Evolutionary conservation across 208 protist genomes (phyloP).

Genomic region (Kentomonas sorsogonicus): DNA sequence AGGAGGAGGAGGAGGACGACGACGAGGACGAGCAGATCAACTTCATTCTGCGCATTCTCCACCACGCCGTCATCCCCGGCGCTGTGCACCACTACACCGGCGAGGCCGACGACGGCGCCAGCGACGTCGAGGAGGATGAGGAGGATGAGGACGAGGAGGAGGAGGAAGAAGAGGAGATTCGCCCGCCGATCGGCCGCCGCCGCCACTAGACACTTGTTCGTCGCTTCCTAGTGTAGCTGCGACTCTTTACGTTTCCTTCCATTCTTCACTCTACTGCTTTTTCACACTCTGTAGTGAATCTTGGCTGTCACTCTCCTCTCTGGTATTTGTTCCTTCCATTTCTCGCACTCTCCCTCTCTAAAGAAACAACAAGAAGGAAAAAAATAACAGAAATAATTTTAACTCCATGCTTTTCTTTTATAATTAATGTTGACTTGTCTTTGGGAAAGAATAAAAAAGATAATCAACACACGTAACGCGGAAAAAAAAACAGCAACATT

Average conservation of each 20-base stretch:
- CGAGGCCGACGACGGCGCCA: conserved; percentile 74
- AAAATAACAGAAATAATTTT: background rate
- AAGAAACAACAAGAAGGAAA: background rate
- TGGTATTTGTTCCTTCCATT: background rate
- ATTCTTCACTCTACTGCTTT: background rate
- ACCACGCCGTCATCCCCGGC: conserved; percentile 65
- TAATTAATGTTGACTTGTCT: too few species aligned
- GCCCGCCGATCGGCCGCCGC: too few species aligned
- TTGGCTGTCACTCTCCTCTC: background rate
- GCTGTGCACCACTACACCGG: conserved; percentile 84
- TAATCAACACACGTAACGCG: too few species aligned
- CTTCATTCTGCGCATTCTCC: conserved; percentile 48
- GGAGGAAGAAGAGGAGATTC: conserved; percentile 58
- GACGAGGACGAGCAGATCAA: conserved; percentile 34
- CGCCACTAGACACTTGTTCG: too few species aligned
- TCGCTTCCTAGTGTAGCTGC: too few species aligned
- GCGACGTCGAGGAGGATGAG: conserved; percentile 57
- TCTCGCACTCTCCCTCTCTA: background rate
- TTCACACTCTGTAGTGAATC: background rate
- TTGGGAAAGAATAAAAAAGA: too few species aligned
- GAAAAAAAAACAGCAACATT: too few species aligned
- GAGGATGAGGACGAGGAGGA: conserved; percentile 77
- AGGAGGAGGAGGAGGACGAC: conserved; percentile 21
- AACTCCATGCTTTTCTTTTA: background rate
- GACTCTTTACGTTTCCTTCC: too few species aligned